Percentiles rank a stretch among this genome's conserved stretches.
These are phyloP conservation scores for Meyerozyma guilliermondii DNA, from an alignment of 1,139 yeast species.

Conservation along the genomic window DNA sequence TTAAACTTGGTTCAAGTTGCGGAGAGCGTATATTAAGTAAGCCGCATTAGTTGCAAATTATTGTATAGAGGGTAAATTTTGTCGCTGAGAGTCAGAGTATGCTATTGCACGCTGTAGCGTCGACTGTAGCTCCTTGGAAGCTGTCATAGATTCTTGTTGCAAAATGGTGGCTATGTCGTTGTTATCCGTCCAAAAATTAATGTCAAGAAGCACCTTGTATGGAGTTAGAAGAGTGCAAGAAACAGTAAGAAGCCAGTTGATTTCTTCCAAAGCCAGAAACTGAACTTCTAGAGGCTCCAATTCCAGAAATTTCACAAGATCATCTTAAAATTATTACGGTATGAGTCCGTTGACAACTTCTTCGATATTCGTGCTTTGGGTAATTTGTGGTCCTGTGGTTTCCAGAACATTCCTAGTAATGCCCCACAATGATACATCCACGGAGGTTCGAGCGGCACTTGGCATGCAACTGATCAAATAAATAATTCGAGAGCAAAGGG, in stretches of 20 bases:
- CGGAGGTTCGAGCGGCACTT: slow-evolving; percentile 19
- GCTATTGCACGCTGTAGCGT: neutral
- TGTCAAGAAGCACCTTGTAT: slow-evolving; percentile 5
- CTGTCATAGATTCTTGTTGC: neutral
- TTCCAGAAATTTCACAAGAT: neutral
- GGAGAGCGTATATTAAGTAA: neutral
- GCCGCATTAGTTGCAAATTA: neutral
- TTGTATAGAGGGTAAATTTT: neutral
- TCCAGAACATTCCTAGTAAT: slow-evolving; percentile 6
- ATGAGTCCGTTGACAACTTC: slow-evolving; percentile 5
- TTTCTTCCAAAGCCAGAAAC: slow-evolving; percentile 4
- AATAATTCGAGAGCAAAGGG: slow-evolving; percentile 3
- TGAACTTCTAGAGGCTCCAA: neutral
- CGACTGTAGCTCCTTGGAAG: neutral
- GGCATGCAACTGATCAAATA: slow-evolving; percentile 5
- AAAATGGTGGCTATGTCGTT: neutral
- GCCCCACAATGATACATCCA: slow-evolving; percentile 37
- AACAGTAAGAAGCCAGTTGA: slow-evolving; percentile 21
- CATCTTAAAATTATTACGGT: slow-evolving; percentile 1
- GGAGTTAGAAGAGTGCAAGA: slow-evolving; percentile 17
- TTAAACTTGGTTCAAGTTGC: neutral
- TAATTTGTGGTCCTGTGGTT: slow-evolving; percentile 6
- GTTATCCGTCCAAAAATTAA: neutral
- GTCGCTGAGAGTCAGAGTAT: neutral
- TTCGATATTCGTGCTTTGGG: slow-evolving; percentile 16